phyloP scores from a whole-genome alignment of 495 filamentous ascomycete genomes.

The Cudoniella acicularis region DNA sequence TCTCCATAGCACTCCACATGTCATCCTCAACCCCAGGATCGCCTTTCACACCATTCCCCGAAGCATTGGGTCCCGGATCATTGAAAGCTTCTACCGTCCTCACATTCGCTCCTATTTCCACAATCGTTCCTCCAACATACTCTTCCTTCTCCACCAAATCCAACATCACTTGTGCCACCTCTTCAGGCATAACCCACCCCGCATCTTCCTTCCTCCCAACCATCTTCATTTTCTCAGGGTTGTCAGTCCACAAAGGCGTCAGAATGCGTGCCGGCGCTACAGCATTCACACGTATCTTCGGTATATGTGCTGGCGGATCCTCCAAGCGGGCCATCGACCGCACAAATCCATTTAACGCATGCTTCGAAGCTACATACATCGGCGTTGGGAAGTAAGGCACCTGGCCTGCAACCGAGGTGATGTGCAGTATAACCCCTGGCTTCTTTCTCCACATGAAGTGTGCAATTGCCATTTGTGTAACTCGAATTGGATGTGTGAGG shows the following conservation, averaged over 20 bases:
- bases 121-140: conserved; percentile 42
- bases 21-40: conserved; percentile 3
- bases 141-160: conserved; percentile 49
- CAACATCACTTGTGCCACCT: conserved; percentile 63
- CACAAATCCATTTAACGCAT: conserved; percentile 52
- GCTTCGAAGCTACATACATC: conserved; percentile 60
- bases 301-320: conserved; percentile 28
- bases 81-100: conserved; percentile 49
- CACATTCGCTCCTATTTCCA: conserved; percentile 55
- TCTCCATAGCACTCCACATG: conserved; percentile 16
- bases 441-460: conserved; percentile 38
- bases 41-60: conserved; percentile 9
- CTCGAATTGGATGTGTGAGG: conserved; percentile 65
- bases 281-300: conserved; percentile 60
- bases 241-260: conserved; percentile 65
- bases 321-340: conserved; percentile 52
- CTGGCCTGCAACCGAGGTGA: conserved; percentile 64
- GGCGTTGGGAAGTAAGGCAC: conserved; percentile 42
- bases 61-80: conserved; percentile 53
- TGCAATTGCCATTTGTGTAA: conserved; percentile 61
- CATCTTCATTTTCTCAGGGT: conserved; percentile 62
- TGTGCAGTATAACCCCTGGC: conserved; percentile 44
- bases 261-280: conserved; percentile 66
- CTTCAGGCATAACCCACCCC: conserved; percentile 60
- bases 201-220: conserved; percentile 31